Evolutionary conservation across 805 yeast genomes (phyloP).

Genomic region (Candida bentonensis): DNA sequence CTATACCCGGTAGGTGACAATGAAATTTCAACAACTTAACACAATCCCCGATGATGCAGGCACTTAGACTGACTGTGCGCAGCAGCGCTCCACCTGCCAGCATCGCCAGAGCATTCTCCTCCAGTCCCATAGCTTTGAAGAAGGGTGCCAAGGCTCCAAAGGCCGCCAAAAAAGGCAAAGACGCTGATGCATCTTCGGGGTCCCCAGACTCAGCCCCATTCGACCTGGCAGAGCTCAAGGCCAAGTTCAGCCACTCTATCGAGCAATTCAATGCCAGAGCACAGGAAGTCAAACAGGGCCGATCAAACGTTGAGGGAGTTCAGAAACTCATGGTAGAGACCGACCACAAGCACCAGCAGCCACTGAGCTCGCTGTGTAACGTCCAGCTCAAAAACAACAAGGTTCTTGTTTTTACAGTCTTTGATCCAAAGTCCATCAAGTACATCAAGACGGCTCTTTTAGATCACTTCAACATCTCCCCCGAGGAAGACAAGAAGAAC

Average conservation of each 20-base stretch:
- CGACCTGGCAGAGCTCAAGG: constrained; percentile 25
- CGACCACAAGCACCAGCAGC: constrained; percentile 30
- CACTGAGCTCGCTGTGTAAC: constrained; percentile 31
- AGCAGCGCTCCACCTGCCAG: too few relatives aligned
- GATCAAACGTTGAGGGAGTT: constrained; percentile 51
- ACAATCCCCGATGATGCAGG: too few relatives aligned
- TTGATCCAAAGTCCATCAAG: constrained; percentile 65
- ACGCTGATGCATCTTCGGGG: constrained; percentile 4
- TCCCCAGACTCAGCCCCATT: constrained; percentile 8
- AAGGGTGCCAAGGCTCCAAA: constrained; percentile 4
- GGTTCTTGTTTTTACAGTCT: constrained; percentile 63
- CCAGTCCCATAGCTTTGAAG: constrained; percentile 4
- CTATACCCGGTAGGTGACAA: too few relatives aligned
- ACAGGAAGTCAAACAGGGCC: constrained; percentile 55
- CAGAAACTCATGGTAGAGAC: constrained; percentile 40
- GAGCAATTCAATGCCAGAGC: constrained; percentile 41
- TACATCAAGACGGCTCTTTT: constrained; percentile 57
- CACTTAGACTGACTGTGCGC: too few relatives aligned
- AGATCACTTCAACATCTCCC: constrained; percentile 58
- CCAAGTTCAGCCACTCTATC: constrained; percentile 33
- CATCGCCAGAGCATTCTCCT: too few relatives aligned
- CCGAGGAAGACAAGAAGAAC: constrained; percentile 61
- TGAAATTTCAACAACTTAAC: too few relatives aligned
- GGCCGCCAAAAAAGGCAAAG: constrained; percentile 4
- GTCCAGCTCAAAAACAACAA: constrained; percentile 20